Evolutionary conservation across 73 alveolate species (phyloP).

Genomic region (Paramecium biaurelia): DNA sequence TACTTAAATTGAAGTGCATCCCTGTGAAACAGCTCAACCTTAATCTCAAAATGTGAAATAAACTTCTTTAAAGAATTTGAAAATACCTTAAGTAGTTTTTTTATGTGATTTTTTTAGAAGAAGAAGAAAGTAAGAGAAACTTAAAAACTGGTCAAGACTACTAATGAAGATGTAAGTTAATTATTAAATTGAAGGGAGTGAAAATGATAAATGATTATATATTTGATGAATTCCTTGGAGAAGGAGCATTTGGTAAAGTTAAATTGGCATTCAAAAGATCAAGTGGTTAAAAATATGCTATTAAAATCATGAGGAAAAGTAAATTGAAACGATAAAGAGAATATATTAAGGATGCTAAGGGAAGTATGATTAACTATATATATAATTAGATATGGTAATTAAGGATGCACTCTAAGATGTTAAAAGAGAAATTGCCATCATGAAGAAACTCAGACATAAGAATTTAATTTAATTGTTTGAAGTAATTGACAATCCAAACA

Average conservation of each 20-base stretch:
- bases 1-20: background rate
- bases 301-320: constrained; percentile 52
- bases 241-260: constrained; percentile 65
- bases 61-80: background rate
- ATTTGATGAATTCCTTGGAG: constrained; percentile 53
- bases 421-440: constrained; percentile 89
- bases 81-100: constrained; percentile 4
- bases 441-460: constrained; percentile 92
- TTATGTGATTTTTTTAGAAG: background rate
- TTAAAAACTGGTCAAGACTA: background rate
- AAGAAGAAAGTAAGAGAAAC: constrained; percentile 5
- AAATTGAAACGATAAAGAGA: constrained; percentile 48
- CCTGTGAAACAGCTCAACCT: background rate
- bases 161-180: background rate
- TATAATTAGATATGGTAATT: constrained; percentile 67
- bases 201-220: constrained; percentile 59
- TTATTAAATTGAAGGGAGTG: constrained; percentile 13
- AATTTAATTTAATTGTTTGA: constrained; percentile 83
- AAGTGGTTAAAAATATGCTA: constrained; percentile 42
- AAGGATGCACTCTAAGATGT: constrained; percentile 85
- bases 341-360: constrained; percentile 79
- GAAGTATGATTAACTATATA: constrained; percentile 44
- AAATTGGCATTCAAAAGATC: constrained; percentile 52
- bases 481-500: constrained; percentile 94
- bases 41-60: background rate